Conservation (phyloP, 768 basidiomycete genomes). For the Psilocybe sp. region DNA sequence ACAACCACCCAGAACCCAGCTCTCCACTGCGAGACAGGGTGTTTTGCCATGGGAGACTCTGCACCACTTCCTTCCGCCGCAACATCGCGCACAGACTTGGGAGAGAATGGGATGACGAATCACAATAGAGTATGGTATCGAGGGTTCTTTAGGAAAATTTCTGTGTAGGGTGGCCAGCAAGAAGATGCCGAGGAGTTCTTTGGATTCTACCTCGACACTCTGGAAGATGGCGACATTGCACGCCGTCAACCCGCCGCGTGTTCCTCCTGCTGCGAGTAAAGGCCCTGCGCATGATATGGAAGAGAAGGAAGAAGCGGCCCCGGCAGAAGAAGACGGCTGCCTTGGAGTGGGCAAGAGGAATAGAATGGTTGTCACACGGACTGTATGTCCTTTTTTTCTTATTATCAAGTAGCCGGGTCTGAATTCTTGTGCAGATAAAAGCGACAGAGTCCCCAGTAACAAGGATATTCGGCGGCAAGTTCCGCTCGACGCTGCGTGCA, state of each 20-base stretch:
- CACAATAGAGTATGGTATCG: no score
- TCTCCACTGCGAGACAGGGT: no score
- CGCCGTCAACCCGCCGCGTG: slow-evolving; percentile 41
- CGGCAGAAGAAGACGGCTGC: slow-evolving; percentile 72
- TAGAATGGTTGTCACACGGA: slow-evolving; percentile 73
- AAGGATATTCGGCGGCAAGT: slow-evolving; percentile 90
- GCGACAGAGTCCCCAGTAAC: slow-evolving; percentile 85
- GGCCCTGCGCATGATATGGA: slow-evolving; percentile 29
- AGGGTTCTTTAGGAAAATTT: no score
- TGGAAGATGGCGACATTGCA: slow-evolving; percentile 82
- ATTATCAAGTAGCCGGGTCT: no score
- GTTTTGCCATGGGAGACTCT: no score
- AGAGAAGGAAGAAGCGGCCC: slow-evolving; percentile 40
- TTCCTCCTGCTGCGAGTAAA: slow-evolving; percentile 15
- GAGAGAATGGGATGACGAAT: no score
- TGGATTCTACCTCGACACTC: slow-evolving; percentile 93
- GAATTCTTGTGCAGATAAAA: slow-evolving; percentile 60
- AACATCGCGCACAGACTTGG: no score
- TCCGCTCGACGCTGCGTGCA: slow-evolving; percentile 78
- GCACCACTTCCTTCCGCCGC: no score
- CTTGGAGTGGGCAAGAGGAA: slow-evolving; percentile 91
- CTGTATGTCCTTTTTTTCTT: slow-evolving; percentile 53
- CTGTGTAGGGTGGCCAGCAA: slow-evolving; percentile 77
- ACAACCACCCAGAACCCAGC: no score
- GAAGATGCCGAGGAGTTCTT: slow-evolving; percentile 99